Evolutionary conservation across 2,329 filamentous ascomycete species (phyloP), one percentile per base, ranked within the genome.

Genomic region (Gaeumannomyces sp.): DNA sequence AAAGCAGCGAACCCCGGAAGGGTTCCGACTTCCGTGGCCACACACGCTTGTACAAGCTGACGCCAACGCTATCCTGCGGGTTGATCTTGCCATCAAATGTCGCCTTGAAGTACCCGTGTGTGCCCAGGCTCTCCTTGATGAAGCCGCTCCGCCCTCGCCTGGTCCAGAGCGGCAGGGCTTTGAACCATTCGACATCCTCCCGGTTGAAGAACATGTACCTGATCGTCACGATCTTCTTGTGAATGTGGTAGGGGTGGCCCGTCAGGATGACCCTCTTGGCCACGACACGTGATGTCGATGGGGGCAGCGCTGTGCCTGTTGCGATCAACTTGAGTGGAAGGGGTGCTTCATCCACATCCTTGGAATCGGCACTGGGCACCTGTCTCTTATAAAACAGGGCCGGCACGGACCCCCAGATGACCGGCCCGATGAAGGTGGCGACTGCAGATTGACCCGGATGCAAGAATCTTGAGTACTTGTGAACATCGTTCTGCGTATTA

Each of bases 121-220:
- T 99, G 71, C 95, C 95, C 62, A 99, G 79, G 65, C 89, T 85
- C 81, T 99, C 95, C 82, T 97, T 97, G 81, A 99, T 87, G 76
- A 89, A 97, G 11, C 95, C 95, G 70, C 87, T 91, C 67, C 95
- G 83, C 8, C 95, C 95, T 35, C 94, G 81, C 79, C 87, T 91
- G 6, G 95, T 99, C 93, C 94, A 99, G 68, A 99, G 78, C 66
- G 95, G 94, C 74, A 99, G 76, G 0, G 94, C 94, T 81, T 97
- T 96, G 85, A 98, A 99, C 93, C 95, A 99, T 70, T 91, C 87
- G 38, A 99, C 92, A 69, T 99, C 96, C 72, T 94, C 92, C 61
- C 90, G 83, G 81, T 94, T 96, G 87, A 99, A 99, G 84, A 99
- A 99, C 96, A 99, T 99, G 84, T 99, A 99, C 35, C 95, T 89